These are phyloP conservation scores for Penicillium paxilli DNA, from an alignment of 495 filamentous ascomycete species.

Conservation along the genomic window DNA sequence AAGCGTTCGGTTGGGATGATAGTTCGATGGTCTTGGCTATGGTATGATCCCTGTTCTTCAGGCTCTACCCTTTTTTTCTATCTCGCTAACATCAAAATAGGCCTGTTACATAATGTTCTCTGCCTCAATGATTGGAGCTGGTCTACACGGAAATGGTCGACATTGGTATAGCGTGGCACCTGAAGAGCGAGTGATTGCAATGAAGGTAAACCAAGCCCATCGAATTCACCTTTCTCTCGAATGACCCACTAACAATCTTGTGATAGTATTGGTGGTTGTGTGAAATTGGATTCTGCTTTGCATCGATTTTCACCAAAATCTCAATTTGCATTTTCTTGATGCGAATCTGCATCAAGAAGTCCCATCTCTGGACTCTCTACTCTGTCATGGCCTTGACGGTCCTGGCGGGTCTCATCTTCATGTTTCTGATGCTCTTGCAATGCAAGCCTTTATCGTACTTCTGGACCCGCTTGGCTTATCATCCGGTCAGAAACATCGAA, in stretches of 20 bases:
- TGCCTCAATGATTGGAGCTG: background rate
- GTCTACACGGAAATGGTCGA: background rate
- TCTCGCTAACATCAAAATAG: slow-evolving; percentile 10
- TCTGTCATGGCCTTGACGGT: slow-evolving; percentile 29
- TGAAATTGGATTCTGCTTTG: slow-evolving; percentile 37
- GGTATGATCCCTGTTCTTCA: slow-evolving; percentile 5
- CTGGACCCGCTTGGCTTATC: slow-evolving; percentile 20
- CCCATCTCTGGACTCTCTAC: slow-evolving; percentile 32
- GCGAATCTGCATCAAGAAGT: slow-evolving; percentile 32
- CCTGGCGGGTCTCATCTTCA: slow-evolving; percentile 27
- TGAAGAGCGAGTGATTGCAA: slow-evolving; percentile 15
- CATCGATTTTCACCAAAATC: slow-evolving; percentile 34
- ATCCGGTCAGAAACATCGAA: background rate
- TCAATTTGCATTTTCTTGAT: slow-evolving; percentile 45
- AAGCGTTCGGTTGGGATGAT: slow-evolving; percentile 33
- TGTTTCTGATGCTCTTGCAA: slow-evolving; percentile 26
- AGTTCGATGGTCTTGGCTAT: slow-evolving; percentile 22
- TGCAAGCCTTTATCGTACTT: slow-evolving; percentile 33
- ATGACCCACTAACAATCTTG: background rate
- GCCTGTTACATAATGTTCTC: slow-evolving; percentile 10
- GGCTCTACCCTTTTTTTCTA: background rate
- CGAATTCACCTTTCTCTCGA: background rate
- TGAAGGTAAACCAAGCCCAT: slow-evolving; percentile 2
- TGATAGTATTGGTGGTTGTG: slow-evolving; percentile 25
- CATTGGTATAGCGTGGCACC: background rate